Base-by-base conservation (phyloP, 495 filamentous ascomycete species). In the Penicillium malachiteum region DNA sequence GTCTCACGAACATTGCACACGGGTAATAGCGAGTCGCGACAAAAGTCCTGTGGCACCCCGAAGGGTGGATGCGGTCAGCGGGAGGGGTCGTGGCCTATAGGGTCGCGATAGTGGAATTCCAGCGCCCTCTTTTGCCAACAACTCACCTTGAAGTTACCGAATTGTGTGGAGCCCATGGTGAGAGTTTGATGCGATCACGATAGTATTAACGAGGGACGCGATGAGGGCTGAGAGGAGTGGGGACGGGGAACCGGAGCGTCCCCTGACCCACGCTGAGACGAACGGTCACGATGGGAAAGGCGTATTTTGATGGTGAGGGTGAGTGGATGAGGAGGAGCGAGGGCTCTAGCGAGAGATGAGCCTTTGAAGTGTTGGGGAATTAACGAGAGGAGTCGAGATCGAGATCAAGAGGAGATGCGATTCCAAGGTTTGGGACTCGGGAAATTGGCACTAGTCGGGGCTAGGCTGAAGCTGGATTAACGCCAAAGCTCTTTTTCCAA, bases 1-100 rank as follows among this genome's bases (percentile, higher is more conserved):
- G 57, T 58, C 21, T 39, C 52, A 86, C 93, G 58, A 83, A 97
- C 93, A 82, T 96, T 96, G 84, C 92, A 97, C 60, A 96, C 84
- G 58, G 94, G 94, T 66, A 99, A 80, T 58, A 93, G 97, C 58
- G 92, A 92, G 77, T 96, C 91, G 64, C 89, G 88, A 85, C 94
- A 99, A 71, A 99, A 96, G 75, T 94, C 78, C 89, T 96, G 63
- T 70, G 57, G 61, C 48, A 64, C 48, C 44, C 48, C 34, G 34
- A 30, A 18, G 16, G 53, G 34, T 26, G 37, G 13, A 18, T 59
- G 58, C 50, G 65, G 57, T 70, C 48, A 73, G 58, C 54, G 45
- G 55, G 42, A 45, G 26, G 41, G 7, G 10, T 21, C 18, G 39
- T 14, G 41, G 26, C 33, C 32, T 52, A 43, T 37, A 37, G 31